Base-by-base conservation (phyloP, 768 basidiomycete species). In the Cystofilobasidium capitatum region DNA sequence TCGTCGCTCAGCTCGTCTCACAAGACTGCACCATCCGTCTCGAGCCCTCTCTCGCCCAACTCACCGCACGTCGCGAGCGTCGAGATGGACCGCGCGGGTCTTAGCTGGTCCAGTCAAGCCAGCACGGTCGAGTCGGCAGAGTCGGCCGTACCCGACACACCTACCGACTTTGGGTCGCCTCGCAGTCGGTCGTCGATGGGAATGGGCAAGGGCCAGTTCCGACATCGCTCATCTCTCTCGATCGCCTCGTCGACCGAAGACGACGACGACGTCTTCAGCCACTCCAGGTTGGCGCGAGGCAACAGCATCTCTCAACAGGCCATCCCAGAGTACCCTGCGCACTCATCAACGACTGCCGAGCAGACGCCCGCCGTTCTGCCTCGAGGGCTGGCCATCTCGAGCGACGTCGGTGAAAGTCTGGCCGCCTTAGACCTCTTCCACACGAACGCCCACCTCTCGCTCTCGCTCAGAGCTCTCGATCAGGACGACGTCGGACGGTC, bases 1-100 rank as follows among this genome's bases (percentile, higher is more conserved):
- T 51, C 20, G 12, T 63, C 62, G 33, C 24, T 63, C 49, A 37
- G 49, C 20, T 49, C 35, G 29, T 26, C 62, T 3, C n/a, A 6
- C 3, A 22, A 26, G 4, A 49, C n/a, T 20, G 4, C 12, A 5
- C 35, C 49, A 3, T 37, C 26, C 49, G 35, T 29, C 3, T 36
- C 47, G 20, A 54, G 49, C 37, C 54, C 63, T 5, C 24, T 64
- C 36, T 55, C 63, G 54, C 39, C 37, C n/a, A 31, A 47, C 49
- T 51, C 39, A 13, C 20, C 62, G 47, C 36, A 35, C 17, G 14
- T 20, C 0, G 3, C 51, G 37, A 54, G 51, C 29, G 14, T 31
- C 13, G 4, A 1, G 6, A 55, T 55, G 51, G 51, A 55, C 29
- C 51, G 51, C 14, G 13, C 29, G 51, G 26, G 29, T 10, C 14